Evolutionary conservation across 78 protist species (phyloP), one percentile per base, ranked within the genome.

Genomic region (Tieghemostelium lacteum): DNA sequence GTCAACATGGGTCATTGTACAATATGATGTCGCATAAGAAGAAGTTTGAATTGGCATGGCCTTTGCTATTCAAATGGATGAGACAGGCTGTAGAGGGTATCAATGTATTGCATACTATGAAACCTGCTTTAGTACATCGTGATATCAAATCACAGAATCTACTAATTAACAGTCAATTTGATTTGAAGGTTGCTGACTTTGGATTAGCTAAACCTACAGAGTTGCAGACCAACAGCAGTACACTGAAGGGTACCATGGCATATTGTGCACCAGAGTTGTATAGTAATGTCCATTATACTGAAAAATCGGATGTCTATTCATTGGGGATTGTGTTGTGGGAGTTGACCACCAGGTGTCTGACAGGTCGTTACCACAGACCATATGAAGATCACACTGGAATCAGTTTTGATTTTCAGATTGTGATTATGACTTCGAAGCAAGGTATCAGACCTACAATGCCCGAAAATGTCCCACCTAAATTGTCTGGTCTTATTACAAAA

Each of bases 311-410:
- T 50, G 87, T 88, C 2, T 88, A 88, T 14, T 75, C 88, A 6
- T 24, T 88, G 0, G 93, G 93, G 10, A 75, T 88, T 29, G 93
- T 88, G 0, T 8, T 88, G 19, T 88, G 93, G 93, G 93, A 88
- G 70, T 29, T 88, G 16, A 52, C 39, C 5, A 75, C 72, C 16
- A 50, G 86, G 10, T 52, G 37, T 4, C 7, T 88, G 10, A 75
- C 57, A 12, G 80, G 93, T 3, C 42, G 66, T 1, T 88, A 74
- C 37, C 73, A 88, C n/a, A 52, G 93, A 72, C 93, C 93, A 0
- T 88, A 74, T 24, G 75, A 69, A 52, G 93, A 88, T 34, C 42
- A 60, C 22, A 63, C 93, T 0, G 85, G 75, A 52, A 69, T 88
- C 31, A 42, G 62, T 31, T 88, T 73, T 39, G 83, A 75, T 33